Percentiles rank a stretch among this genome's conserved stretches.
These are phyloP conservation scores for Nigrospora sphaerica DNA, from an alignment of 2,329 filamentous ascomycete species.

Conservation along the genomic window DNA sequence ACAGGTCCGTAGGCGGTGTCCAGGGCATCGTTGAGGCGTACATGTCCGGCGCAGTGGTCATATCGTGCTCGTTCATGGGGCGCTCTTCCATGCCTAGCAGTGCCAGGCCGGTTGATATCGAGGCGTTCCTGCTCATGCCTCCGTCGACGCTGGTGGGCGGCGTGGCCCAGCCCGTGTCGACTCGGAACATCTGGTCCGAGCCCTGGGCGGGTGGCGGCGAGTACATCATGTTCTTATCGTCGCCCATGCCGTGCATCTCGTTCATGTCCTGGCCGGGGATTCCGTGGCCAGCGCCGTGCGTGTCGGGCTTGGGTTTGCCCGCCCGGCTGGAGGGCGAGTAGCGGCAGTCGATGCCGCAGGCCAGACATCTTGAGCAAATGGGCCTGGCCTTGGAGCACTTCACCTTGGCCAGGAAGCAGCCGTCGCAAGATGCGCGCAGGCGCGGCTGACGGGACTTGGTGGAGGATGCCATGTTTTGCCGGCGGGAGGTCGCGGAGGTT, in stretches of 20 bases:
- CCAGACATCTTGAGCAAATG: slow-evolving; percentile 43
- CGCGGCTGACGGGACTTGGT: slow-evolving; percentile 31
- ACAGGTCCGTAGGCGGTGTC: slow-evolving; percentile 29
- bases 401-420: slow-evolving; percentile 49
- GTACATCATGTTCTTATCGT: slow-evolving; percentile 23
- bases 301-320: slow-evolving; percentile 38
- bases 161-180: slow-evolving; percentile 31
- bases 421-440: slow-evolving; percentile 43
- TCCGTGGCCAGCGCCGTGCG: slow-evolving; percentile 7
- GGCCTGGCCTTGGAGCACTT: slow-evolving; percentile 48
- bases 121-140: slow-evolving; percentile 23
- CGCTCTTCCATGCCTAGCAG: slow-evolving; percentile 22
- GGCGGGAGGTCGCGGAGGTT: too few relatives aligned
- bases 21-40: slow-evolving; percentile 30
- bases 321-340: slow-evolving; percentile 46
- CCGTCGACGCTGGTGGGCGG: slow-evolving; percentile 27
- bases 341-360: slow-evolving; percentile 40
- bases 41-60: slow-evolving; percentile 22
- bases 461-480: slow-evolving; percentile 11
- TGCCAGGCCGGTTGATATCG: slow-evolving; percentile 24
- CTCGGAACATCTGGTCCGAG: slow-evolving; percentile 24
- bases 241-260: slow-evolving; percentile 13
- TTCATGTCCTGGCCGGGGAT: slow-evolving; percentile 10
- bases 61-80: slow-evolving; percentile 12
- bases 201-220: slow-evolving; percentile 12